These are phyloP conservation scores for Cinnamomum micranthum DNA, from an alignment of 164 flowering plant genomes.

Conservation along the genomic window DNA sequence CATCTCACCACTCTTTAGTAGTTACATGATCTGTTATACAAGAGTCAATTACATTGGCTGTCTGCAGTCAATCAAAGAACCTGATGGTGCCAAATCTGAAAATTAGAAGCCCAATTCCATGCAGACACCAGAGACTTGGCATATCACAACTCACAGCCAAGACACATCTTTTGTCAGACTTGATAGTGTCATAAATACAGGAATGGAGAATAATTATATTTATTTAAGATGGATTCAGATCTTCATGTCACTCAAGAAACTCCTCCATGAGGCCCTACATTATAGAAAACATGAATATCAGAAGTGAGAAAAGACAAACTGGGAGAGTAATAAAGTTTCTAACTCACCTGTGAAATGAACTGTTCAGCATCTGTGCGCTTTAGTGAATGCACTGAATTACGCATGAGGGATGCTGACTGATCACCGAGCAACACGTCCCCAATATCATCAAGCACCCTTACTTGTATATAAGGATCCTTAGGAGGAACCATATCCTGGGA, in stretches of 20 bases:
- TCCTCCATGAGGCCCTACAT: slow-evolving; percentile 89
- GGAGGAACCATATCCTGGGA: slow-evolving; percentile 98
- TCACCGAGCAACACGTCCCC: slow-evolving; percentile 69
- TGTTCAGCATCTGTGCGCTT: slow-evolving; percentile 92
- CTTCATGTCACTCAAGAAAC: slow-evolving; percentile 39
- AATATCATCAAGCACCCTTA: slow-evolving; percentile 86
- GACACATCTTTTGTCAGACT: no score
- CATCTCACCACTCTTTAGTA: no score
- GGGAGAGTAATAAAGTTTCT: background rate
- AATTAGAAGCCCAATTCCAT: no score
- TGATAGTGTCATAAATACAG: no score
- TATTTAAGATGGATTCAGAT: background rate
- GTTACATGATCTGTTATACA: no score
- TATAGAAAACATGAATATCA: slow-evolving; percentile 2
- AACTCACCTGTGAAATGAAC: slow-evolving; percentile 66
- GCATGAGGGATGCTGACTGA: slow-evolving; percentile 61
- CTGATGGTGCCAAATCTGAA: no score
- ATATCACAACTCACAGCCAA: no score
- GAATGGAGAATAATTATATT: background rate
- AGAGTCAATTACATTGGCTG: no score
- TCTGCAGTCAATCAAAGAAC: no score
- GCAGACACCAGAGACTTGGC: no score
- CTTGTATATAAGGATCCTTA: slow-evolving; percentile 91
- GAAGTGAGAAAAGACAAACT: background rate
- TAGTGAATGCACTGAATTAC: slow-evolving; percentile 83